A percentile compares a stretch with the other conserved stretches of the same genome.
Evolutionary conservation across 352 stramenopile species (phyloP).

Genomic region (Phytopythium delawarense): DNA sequence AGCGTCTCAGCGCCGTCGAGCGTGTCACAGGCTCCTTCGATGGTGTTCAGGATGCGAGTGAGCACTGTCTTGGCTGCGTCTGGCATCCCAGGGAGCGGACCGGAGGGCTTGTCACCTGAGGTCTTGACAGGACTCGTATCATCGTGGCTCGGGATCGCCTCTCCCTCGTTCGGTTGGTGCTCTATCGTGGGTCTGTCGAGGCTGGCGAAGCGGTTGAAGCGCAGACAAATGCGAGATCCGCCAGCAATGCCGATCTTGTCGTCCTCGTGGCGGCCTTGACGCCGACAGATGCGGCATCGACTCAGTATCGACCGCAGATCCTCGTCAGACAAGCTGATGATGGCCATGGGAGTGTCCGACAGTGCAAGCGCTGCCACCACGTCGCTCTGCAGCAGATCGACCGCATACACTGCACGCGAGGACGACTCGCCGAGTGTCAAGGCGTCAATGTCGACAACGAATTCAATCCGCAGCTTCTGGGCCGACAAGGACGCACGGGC

Average conservation of each 20-base stretch:
- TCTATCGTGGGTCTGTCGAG: not conserved
- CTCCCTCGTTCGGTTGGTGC: not conserved
- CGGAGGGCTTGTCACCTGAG: not conserved
- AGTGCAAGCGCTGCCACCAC: not conserved
- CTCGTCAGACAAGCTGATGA: not conserved
- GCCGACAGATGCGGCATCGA: constrained; percentile 1
- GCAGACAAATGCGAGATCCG: not conserved
- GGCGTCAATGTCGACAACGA: not conserved
- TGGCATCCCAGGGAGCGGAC: constrained; percentile 21
- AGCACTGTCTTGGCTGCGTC: constrained; percentile 11
- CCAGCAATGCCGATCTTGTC: too few species aligned
- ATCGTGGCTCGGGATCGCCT: not conserved
- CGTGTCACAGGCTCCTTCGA: constrained; percentile 5
- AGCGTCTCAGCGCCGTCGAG: constrained; percentile 5
- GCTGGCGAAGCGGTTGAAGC: not conserved
- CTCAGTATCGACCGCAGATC: not conserved
- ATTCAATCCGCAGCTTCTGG: constrained; percentile 1
- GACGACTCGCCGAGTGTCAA: not conserved
- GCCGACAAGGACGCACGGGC: not conserved
- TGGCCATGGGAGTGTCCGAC: not conserved
- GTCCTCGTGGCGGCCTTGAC: not conserved
- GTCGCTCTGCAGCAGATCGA: not conserved
- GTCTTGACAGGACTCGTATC: not conserved
- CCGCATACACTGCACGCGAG: not conserved
- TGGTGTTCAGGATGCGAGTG: constrained; percentile 7